Evolutionary conservation across 768 basidiomycete species (phyloP), one percentile per base, ranked within the genome.

Genomic region (Pleurotus pulmonarius): DNA sequence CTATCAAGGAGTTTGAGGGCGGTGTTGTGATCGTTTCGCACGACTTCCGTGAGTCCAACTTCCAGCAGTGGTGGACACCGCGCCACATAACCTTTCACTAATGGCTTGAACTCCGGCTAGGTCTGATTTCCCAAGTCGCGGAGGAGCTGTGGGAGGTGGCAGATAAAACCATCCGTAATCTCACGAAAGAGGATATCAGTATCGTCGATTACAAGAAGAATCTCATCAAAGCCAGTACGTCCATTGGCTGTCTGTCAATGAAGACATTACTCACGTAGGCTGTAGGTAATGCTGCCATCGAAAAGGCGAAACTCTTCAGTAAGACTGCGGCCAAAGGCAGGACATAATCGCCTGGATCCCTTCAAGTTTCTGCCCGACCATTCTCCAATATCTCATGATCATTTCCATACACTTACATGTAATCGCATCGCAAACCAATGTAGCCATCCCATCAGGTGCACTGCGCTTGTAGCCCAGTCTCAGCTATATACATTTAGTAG

Each of bases 121-220:
- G 91, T 65, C 85, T 98, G 61, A 98, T 98, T 72, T 90, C 89
- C 49, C 95, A 98, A 75, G 96, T 99, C 38, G 97, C 96, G 39
- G 92, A 98, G 69, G 96, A 98, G 70, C 86, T 99, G 6, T 99
- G 97, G 97, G 97, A 99, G 71, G 97, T 99, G 55, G 92, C 93
- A 67, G 82, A 94, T 69, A 88, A 88, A 73, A 93, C 91, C 67
- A 94, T 99, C 69, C 82, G 82, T 70, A 97, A 98, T 74, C 73
- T 99, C 59, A 90, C 94, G 22, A 94, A 88, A 77, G 78, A 84
- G 63, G 94, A 93, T 61, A 93, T 98, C 67, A 87, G 83, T 49
- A 98, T 98, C 67, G 75, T 90, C 29, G 90, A 94, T 70, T 98
- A 98, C 80, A 98, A 98, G 82, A 87, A 82, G 74, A 83, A 84